Percentiles rank a stretch among this genome's conserved stretches.
Evolutionary conservation across 2,329 filamentous ascomycete genomes (phyloP).

Genomic region (Trichoderma asperellum): DNA sequence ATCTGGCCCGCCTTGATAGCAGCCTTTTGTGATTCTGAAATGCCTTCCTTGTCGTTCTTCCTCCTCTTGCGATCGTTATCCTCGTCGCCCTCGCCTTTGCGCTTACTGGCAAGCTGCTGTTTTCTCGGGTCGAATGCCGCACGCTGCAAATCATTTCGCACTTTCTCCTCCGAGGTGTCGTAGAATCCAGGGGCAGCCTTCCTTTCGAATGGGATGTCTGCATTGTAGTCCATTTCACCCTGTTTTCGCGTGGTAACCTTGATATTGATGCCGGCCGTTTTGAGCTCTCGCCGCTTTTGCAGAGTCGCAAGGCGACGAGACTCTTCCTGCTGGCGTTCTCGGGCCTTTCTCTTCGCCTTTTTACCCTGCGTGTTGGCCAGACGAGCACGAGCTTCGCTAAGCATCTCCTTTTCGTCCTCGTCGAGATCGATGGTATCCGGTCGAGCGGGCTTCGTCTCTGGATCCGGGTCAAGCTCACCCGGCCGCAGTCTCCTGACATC

Average conservation of each 20-base stretch:
- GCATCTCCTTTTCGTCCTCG: constrained; percentile 99
- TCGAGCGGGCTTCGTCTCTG: constrained; percentile 91
- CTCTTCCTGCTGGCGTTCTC: constrained; percentile 94
- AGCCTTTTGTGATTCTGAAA: constrained; percentile 79
- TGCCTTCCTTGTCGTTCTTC: constrained; percentile 83
- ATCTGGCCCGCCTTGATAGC: constrained; percentile 91
- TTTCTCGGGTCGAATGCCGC: constrained; percentile 90
- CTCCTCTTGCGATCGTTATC: constrained; percentile 79
- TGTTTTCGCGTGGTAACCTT: constrained; percentile 90
- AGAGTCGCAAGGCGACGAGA: constrained; percentile 85
- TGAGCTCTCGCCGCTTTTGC: constrained; percentile 94
- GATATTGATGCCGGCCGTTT: constrained; percentile 97
- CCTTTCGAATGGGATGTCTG: constrained; percentile 97
- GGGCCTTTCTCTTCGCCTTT: constrained; percentile 96
- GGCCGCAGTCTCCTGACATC: constrained; percentile 87
- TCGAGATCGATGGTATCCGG: constrained; percentile 98
- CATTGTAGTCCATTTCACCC: constrained; percentile 99
- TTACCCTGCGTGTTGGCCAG: constrained; percentile 98
- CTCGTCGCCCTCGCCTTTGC: constrained; percentile 91
- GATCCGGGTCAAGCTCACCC: constrained; percentile 95
- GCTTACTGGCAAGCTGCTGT: constrained; percentile 79
- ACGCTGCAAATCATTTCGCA: constrained; percentile 79
- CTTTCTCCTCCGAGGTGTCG: constrained; percentile 83
- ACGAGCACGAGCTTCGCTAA: constrained; percentile 94
- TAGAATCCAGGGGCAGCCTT: constrained; percentile 87